Percentiles rank a stretch among this genome's conserved stretches.
These are phyloP conservation scores for Suillus clintonianus DNA, from an alignment of 768 basidiomycete genomes.

Conservation along the genomic window DNA sequence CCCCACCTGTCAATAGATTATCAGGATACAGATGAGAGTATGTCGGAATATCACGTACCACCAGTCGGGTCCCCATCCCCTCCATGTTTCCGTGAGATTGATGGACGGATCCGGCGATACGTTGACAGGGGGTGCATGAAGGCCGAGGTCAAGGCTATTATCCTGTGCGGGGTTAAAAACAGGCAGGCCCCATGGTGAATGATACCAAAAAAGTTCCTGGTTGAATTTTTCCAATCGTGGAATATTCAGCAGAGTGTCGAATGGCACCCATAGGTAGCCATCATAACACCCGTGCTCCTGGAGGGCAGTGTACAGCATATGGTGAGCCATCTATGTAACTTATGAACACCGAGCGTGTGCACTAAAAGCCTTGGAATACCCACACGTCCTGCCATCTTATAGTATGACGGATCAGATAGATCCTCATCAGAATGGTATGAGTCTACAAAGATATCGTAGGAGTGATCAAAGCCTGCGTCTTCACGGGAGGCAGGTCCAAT, in stretches of 20 bases:
- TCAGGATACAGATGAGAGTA: not conserved
- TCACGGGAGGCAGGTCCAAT: conserved; percentile 49
- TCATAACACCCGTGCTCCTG: conserved; percentile 46
- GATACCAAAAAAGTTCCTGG: conserved; percentile 50
- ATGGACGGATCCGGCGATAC: conserved; percentile 43
- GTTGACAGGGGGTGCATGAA: conserved; percentile 41
- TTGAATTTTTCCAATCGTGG: conserved; percentile 49
- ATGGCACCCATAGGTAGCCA: conserved; percentile 55
- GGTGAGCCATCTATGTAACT: conserved; percentile 45
- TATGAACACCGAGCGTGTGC: not conserved
- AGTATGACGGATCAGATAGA: conserved; percentile 35
- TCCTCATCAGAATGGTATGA: conserved; percentile 48
- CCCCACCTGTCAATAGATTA: conserved; percentile 39
- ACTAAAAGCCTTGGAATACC: conserved; percentile 7
- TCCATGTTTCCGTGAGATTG: conserved; percentile 42
- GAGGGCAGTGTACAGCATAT: conserved; percentile 52
- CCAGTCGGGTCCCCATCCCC: conserved; percentile 43
- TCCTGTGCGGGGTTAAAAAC: conserved; percentile 41
- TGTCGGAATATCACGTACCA: conserved; percentile 34
- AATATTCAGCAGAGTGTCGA: conserved; percentile 51
- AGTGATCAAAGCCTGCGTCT: conserved; percentile 47
- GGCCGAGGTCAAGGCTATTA: conserved; percentile 19
- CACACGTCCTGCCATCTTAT: conserved; percentile 48
- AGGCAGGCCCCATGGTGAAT: conserved; percentile 46
- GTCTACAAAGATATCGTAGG: conserved; percentile 52